Conservation (phyloP, 73 alveolate genomes). For the Paramecium caudatum region DNA sequence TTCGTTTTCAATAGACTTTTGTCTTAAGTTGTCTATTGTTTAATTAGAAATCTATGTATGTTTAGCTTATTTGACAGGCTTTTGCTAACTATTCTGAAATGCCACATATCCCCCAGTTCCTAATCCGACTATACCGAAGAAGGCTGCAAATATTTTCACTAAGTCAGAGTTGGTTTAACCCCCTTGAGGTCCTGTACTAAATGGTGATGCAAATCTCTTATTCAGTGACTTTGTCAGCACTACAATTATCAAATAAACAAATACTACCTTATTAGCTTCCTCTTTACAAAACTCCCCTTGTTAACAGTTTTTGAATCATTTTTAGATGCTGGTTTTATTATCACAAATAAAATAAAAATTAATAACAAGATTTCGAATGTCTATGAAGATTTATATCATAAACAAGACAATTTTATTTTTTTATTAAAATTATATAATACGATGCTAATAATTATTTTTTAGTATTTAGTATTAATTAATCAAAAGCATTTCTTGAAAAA, state of each 20-base stretch:
- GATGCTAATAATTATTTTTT: conserved; percentile 35
- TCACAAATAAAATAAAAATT: conserved; percentile 31
- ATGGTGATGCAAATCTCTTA: not conserved
- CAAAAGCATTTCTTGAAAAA: conserved; percentile 59
- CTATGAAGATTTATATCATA: conserved; percentile 15
- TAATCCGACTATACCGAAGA: conserved; percentile 21
- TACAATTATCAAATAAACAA: not conserved
- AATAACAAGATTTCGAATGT: conserved; percentile 24
- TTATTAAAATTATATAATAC: not conserved
- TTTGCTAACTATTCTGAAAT: not conserved
- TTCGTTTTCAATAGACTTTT: conserved; percentile 3
- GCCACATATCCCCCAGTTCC: conserved; percentile 56
- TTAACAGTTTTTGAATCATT: not conserved
- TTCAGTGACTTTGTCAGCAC: conserved; percentile 21
- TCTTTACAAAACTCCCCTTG: not conserved
- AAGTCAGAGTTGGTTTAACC: conserved; percentile 13
- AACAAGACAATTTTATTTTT: conserved; percentile 36
- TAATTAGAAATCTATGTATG: not conserved
- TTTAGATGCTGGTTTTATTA: not conserved
- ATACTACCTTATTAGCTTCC: not conserved
- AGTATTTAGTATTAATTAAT: conserved; percentile 14
- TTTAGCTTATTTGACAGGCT: not conserved
- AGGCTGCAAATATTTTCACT: conserved; percentile 8
- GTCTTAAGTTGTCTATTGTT: conserved; percentile 31
- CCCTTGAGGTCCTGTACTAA: not conserved